phyloP scores from a whole-genome alignment of 1,284 basidiomycete genomes.

The Vanrija sp. region DNA sequence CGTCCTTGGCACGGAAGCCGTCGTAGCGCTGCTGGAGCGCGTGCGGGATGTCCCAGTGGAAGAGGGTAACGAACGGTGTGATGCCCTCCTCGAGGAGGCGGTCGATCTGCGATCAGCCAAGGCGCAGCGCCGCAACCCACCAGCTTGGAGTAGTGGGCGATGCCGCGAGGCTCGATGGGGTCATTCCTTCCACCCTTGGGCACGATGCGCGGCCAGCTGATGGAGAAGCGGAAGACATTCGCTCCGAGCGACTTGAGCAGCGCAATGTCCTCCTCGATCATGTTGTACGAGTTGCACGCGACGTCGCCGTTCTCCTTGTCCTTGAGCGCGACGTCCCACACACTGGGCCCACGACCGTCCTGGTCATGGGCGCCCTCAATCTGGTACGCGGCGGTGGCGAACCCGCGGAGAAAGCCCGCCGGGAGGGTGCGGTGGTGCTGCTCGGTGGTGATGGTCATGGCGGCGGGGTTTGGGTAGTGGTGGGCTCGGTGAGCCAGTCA shows the following conservation, averaged over 20 bases:
- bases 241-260: constrained; percentile 59
- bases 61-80: constrained; percentile 29
- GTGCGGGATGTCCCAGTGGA: constrained; percentile 65
- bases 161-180: constrained; percentile 61
- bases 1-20: constrained; percentile 53
- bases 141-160: constrained; percentile 57
- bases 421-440: constrained; percentile 28
- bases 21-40: constrained; percentile 64
- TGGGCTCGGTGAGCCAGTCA: too few relatives aligned
- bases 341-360: constrained; percentile 19
- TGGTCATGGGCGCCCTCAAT: constrained; percentile 27
- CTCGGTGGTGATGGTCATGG: not conserved
- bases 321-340: constrained; percentile 56
- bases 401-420: constrained; percentile 65
- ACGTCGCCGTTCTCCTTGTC: constrained; percentile 14
- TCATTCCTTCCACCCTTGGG: constrained; percentile 61
- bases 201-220: constrained; percentile 68
- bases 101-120: constrained; percentile 51
- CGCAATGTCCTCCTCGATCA: constrained; percentile 65
- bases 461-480: not conserved
- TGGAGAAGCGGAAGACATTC: constrained; percentile 59
- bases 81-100: constrained; percentile 57
- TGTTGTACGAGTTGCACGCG: constrained; percentile 35
- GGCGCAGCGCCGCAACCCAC: constrained; percentile 33
- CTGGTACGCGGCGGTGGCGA: constrained; percentile 55